These are phyloP conservation scores for Dendrobium huoshanense DNA, from an alignment of 106 monocot species.

Conservation along the genomic window DNA sequence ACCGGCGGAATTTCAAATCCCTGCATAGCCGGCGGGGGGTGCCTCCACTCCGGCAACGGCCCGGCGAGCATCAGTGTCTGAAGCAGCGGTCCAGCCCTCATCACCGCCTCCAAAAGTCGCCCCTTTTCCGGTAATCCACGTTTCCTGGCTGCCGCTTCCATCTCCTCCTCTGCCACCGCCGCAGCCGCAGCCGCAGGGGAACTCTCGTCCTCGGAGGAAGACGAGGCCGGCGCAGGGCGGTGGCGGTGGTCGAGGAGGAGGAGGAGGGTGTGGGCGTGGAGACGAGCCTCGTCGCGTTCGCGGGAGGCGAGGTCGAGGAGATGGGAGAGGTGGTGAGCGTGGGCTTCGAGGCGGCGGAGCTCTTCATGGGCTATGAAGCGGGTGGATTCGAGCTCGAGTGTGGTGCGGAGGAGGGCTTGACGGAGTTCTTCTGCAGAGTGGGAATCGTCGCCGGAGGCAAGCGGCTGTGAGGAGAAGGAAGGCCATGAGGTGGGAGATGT, in stretches of 20 bases:
- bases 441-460: not conserved
- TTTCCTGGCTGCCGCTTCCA: not conserved
- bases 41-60: constrained; percentile 8
- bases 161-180: not conserved
- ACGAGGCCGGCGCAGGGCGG: not conserved
- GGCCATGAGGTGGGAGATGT: not conserved
- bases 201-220: constrained; percentile 8
- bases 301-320: constrained; percentile 36
- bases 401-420: constrained; percentile 24
- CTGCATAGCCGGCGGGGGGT: constrained; percentile 30
- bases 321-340: constrained; percentile 34
- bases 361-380: constrained; percentile 41
- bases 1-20: constrained; percentile 39
- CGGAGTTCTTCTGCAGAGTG: constrained; percentile 16
- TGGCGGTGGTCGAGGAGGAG: constrained; percentile 1
- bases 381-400: constrained; percentile 42
- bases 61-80: constrained; percentile 16
- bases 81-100: constrained; percentile 18
- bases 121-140: constrained; percentile 18
- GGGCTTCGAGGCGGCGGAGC: constrained; percentile 35
- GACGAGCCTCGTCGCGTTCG: constrained; percentile 50
- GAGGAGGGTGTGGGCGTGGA: constrained; percentile 6
- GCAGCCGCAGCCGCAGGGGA: not conserved
- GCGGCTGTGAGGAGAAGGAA: not conserved
- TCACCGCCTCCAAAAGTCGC: constrained; percentile 21